Conservation (phyloP, 163 green algal genomes). For the Trebouxia gelatinosa region DNA sequence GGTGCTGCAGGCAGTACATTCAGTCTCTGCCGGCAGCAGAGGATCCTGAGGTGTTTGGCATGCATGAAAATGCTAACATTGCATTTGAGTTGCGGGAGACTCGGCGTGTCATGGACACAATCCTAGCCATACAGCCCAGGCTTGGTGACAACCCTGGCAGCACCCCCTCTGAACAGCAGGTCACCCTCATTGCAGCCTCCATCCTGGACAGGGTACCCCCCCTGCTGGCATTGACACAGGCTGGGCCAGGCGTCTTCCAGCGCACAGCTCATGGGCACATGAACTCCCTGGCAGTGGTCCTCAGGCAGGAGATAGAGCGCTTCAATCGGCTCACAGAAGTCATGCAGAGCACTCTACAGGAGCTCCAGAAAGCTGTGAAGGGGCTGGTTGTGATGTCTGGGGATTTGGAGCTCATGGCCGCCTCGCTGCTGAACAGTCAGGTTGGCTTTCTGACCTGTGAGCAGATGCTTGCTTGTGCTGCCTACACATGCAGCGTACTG, state of each 20-base stretch:
- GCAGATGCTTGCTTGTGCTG: not conserved
- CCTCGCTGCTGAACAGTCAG: constrained; percentile 73
- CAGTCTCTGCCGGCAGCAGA: constrained; percentile 78
- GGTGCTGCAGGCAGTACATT: constrained; percentile 61
- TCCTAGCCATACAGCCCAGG: constrained; percentile 77
- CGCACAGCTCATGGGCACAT: constrained; percentile 71
- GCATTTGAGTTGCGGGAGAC: constrained; percentile 87
- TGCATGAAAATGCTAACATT: constrained; percentile 91
- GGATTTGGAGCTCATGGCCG: constrained; percentile 78
- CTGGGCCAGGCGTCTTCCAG: constrained; percentile 65
- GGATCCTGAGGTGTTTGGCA: constrained; percentile 88
- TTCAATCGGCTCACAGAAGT: constrained; percentile 80
- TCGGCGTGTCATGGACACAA: constrained; percentile 59
- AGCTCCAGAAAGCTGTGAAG: constrained; percentile 81
- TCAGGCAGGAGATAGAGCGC: constrained; percentile 85
- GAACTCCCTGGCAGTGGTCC: constrained; percentile 84
- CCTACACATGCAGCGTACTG: not conserved
- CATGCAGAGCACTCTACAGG: constrained; percentile 68
- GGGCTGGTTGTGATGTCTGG: constrained; percentile 81
- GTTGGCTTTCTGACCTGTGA: constrained; percentile 22
- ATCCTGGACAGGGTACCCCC: constrained; percentile 49
- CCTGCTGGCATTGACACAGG: constrained; percentile 80
- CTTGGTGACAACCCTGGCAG: constrained; percentile 26
- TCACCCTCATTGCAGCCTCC: not conserved
- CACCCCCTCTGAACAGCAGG: constrained; percentile 17